Conservation (phyloP, 1,284 basidiomycete genomes). For the Melampsora americana region DNA sequence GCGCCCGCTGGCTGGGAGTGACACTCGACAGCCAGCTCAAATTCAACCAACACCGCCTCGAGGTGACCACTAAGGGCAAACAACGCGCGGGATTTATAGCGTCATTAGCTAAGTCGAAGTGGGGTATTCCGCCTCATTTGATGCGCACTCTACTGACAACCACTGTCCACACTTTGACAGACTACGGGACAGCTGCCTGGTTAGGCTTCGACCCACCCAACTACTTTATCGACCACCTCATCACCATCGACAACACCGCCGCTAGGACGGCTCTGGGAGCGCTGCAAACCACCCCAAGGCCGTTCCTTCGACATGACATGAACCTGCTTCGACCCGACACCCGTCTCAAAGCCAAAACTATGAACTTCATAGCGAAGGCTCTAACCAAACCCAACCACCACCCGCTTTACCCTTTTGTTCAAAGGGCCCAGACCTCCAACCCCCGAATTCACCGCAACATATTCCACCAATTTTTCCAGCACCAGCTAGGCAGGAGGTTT, state of each 20-base stretch:
- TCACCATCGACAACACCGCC: not conserved
- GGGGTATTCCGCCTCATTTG: not conserved
- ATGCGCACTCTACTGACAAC: not conserved
- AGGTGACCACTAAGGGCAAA: not conserved
- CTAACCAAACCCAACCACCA: not conserved
- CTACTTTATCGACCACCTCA: not conserved
- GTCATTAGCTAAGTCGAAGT: not conserved
- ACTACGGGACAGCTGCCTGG: not conserved
- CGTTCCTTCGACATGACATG: not conserved
- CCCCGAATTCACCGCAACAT: not conserved
- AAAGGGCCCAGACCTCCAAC: not conserved
- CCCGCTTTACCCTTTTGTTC: not conserved
- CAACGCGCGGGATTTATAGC: not conserved
- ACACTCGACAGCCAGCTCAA: constrained; percentile 5
- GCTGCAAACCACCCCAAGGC: not conserved
- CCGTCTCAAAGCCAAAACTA: not conserved
- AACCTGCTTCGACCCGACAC: not conserved
- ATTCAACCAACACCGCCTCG: constrained; percentile 4
- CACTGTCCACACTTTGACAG: not conserved
- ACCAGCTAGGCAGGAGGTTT: not conserved
- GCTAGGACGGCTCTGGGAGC: not conserved
- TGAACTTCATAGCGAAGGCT: not conserved
- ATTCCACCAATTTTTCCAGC: not conserved
- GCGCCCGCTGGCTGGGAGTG: constrained; percentile 8
- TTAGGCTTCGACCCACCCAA: not conserved